Evolutionary conservation across 2,329 filamentous ascomycete genomes (phyloP), one percentile per base, ranked within the genome.

Genomic region (Drechmeria coniospora): DNA sequence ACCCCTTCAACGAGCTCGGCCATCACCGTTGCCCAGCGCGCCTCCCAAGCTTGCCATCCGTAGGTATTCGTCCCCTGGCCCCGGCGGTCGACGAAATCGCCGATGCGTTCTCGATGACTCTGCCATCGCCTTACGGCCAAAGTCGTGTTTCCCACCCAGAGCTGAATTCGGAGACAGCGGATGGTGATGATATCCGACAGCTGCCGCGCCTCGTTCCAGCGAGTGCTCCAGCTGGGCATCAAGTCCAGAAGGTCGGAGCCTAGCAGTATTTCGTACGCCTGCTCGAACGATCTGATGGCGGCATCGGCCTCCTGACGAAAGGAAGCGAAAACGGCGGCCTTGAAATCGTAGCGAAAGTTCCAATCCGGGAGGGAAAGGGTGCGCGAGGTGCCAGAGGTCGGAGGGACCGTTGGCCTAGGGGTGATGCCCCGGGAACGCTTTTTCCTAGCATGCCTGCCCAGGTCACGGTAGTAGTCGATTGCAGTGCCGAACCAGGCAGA

Each of bases 261-360:
- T 36, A 95, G 70, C 8, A 98, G 55, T 14, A 71, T 73, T 28
- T 92, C 83, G 39, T 95, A 86, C 4, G 84, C 83, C 48, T 77
- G 76, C 45, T 90, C 82, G 41, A 86, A 94, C 29, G 82, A 84
- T 23, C 84, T 72, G 43, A 82, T 64, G 1, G 90, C 84, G 14
- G 73, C 74, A 45, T 94, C 87, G 65, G 87, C 81, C 49, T 95
- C 90, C 46, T 92, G 81, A 7, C 90, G 72, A 39, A 92, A 94
- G 46, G 95, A 87, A 16, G 86, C 82, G 45, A 95, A 81, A 0
- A 93, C 63, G 6, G 78, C 87, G 12, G 86, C 66, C 49, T 98
- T 98, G 57, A 92, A 84, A 45, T 98, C 87, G 51, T 94, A 94
- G 11, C 87, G 76, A 29, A 92, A 77, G 44, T 83, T 84, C 90